Evolutionary conservation across 139 green algal genomes (phyloP).

Genomic region (Closterium sp.): DNA sequence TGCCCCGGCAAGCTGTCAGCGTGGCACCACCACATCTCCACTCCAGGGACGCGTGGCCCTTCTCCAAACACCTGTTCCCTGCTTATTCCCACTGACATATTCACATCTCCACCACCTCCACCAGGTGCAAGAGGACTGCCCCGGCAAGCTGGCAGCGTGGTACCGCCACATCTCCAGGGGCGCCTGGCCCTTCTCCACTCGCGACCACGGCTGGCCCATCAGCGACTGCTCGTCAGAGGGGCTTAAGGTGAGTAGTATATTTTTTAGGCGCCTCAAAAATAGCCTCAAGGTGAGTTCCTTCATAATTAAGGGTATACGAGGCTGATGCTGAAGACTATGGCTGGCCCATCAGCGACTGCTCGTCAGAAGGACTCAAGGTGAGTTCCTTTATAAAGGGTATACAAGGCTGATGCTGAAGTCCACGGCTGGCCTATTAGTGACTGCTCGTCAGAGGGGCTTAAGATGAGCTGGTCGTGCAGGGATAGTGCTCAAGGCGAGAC

Average conservation of each 20-base stretch:
- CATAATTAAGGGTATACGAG: too few relatives aligned
- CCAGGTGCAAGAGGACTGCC: conserved; percentile 72
- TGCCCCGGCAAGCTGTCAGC: conserved; percentile 60
- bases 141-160: conserved; percentile 66
- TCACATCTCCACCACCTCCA: not conserved
- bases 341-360: conserved; percentile 98
- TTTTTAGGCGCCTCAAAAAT: too few relatives aligned
- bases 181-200: conserved; percentile 93
- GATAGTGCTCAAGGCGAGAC: too few relatives aligned
- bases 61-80: not conserved
- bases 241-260: conserved; percentile 62
- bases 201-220: conserved; percentile 98
- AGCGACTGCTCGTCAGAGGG: conserved; percentile 89
- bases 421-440: conserved; percentile 99
- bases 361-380: conserved; percentile 76
- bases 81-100: conserved; percentile 10
- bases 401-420: not conserved
- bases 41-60: conserved; percentile 93
- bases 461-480: too few relatives aligned
- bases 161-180: conserved; percentile 96
- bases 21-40: conserved; percentile 90
- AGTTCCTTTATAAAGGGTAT: not conserved
- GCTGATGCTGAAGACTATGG: conserved; percentile 65
- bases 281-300: too few relatives aligned
- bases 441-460: conserved; percentile 83